These are phyloP conservation scores for Amauroascus verrucosus DNA, from an alignment of 2,329 filamentous ascomycete species.

Conservation along the genomic window DNA sequence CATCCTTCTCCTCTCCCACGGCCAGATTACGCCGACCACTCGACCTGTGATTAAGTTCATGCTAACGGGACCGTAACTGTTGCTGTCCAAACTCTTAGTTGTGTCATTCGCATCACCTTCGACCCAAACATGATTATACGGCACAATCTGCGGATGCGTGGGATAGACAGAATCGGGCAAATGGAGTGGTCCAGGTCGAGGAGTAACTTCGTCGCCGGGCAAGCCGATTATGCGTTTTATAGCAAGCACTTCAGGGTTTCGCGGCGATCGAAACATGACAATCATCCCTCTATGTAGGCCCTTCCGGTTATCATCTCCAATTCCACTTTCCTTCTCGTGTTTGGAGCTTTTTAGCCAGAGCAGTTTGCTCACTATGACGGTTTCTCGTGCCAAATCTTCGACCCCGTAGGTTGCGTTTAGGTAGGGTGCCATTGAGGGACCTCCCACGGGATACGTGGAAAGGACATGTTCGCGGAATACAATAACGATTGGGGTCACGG, in stretches of 20 bases:
- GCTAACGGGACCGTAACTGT: conserved; percentile 77
- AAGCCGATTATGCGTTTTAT: conserved; percentile 79
- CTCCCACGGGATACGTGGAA: conserved; percentile 35
- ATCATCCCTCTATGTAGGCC: conserved; percentile 61
- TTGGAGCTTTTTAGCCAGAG: conserved; percentile 18
- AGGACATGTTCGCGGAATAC: conserved; percentile 35
- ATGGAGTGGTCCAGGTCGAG: conserved; percentile 47
- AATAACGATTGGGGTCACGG: conserved; percentile 30
- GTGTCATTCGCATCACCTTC: conserved; percentile 70
- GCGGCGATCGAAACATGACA: conserved; percentile 59
- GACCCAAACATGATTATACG: conserved; percentile 82
- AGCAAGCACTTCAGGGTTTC: conserved; percentile 55
- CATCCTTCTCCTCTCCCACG: conserved; percentile 31
- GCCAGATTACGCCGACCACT: conserved; percentile 63
- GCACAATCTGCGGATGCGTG: conserved; percentile 47
- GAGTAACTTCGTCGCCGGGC: conserved; percentile 65
- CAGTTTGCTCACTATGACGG: conserved; percentile 36
- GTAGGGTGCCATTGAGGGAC: conserved; percentile 64
- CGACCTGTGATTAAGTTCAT: conserved; percentile 63
- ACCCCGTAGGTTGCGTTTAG: conserved; percentile 55
- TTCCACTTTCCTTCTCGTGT: conserved; percentile 31
- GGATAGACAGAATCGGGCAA: not conserved
- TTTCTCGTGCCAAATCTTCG: conserved; percentile 31
- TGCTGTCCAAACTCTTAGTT: conserved; percentile 67
- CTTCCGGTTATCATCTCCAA: conserved; percentile 43